Percentiles rank a stretch among this genome's conserved stretches.
phyloP scores from a whole-genome alignment of 2,329 filamentous ascomycete species.

The Fonsecaea multimorphosa region DNA sequence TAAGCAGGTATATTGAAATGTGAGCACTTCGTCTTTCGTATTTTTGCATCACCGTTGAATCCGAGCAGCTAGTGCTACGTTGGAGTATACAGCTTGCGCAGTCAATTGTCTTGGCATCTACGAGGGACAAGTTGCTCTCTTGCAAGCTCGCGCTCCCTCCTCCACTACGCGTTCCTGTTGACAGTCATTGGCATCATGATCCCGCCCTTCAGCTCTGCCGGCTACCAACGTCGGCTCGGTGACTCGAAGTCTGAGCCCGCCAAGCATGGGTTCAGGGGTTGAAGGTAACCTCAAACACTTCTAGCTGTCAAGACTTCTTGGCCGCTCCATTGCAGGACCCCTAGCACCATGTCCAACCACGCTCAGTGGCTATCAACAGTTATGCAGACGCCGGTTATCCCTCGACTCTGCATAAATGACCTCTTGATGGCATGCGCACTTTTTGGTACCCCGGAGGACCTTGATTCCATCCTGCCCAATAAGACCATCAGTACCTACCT shows the following conservation, averaged over 20 bases:
- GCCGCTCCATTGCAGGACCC: conserved; percentile 4
- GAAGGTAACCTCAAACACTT: conserved; percentile 16
- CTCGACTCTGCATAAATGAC: conserved; percentile 9
- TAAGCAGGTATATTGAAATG: too few relatives aligned
- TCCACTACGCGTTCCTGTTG: not conserved
- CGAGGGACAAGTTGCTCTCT: not conserved
- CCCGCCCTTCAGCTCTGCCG: not conserved
- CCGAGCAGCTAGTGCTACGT: not conserved
- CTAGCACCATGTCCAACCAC: not conserved
- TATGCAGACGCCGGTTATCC: conserved; percentile 6
- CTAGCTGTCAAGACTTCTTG: conserved; percentile 18
- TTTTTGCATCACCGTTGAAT: not conserved
- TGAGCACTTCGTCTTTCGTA: not conserved
- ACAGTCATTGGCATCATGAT: not conserved
- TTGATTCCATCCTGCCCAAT: conserved; percentile 7
- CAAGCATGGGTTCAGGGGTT: conserved; percentile 3
- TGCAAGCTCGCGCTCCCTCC: not conserved
- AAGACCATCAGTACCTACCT: not conserved
- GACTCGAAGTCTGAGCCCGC: not conserved
- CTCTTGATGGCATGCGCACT: conserved; percentile 2
- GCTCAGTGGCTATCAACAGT: conserved; percentile 8
- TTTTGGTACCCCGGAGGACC: conserved; percentile 1
- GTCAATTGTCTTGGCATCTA: not conserved
- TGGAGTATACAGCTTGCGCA: not conserved
- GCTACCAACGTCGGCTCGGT: not conserved